Evolutionary conservation across 306 rosid species (phyloP).

Genomic region (Rosa rugosa): DNA sequence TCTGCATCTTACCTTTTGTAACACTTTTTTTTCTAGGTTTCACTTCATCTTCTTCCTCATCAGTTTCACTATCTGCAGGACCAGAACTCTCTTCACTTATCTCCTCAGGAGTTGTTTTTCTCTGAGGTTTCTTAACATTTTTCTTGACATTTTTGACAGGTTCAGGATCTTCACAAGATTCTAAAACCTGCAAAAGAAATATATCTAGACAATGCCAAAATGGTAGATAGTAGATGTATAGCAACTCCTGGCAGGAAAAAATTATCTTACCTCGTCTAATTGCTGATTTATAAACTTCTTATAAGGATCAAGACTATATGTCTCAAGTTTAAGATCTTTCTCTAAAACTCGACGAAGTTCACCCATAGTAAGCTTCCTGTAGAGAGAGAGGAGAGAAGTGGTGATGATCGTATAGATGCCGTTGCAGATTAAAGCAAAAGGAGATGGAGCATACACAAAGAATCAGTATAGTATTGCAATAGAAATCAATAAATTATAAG

Average conservation of each 20-base stretch:
- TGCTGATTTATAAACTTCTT: slow-evolving; percentile 75
- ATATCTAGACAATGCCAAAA: slow-evolving; percentile 12
- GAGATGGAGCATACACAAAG: slow-evolving; percentile 7
- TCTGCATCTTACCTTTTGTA: slow-evolving; percentile 52
- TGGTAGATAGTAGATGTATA: not conserved
- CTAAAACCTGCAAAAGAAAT: slow-evolving; percentile 46
- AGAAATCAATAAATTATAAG: slow-evolving; percentile 4
- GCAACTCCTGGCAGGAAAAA: slow-evolving; percentile 1
- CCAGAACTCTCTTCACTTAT: slow-evolving; percentile 55
- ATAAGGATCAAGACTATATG: slow-evolving; percentile 58
- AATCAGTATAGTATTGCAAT: slow-evolving; percentile 1
- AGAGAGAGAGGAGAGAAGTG: not conserved
- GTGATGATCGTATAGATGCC: slow-evolving; percentile 1
- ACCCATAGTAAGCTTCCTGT: slow-evolving; percentile 74
- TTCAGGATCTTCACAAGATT: slow-evolving; percentile 45
- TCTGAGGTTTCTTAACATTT: slow-evolving; percentile 42
- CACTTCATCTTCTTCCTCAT: slow-evolving; percentile 56
- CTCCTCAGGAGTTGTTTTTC: slow-evolving; percentile 55
- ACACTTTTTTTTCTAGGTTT: slow-evolving; percentile 57
- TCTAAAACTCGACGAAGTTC: slow-evolving; percentile 88
- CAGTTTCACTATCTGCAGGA: slow-evolving; percentile 41
- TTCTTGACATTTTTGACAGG: slow-evolving; percentile 51
- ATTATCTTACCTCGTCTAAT: slow-evolving; percentile 64
- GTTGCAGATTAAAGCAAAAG: slow-evolving; percentile 3
- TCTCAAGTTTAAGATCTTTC: slow-evolving; percentile 75